Evolutionary conservation across 208 protist species (phyloP).

Genomic region (Acanthamoeba polyphaga): DNA sequence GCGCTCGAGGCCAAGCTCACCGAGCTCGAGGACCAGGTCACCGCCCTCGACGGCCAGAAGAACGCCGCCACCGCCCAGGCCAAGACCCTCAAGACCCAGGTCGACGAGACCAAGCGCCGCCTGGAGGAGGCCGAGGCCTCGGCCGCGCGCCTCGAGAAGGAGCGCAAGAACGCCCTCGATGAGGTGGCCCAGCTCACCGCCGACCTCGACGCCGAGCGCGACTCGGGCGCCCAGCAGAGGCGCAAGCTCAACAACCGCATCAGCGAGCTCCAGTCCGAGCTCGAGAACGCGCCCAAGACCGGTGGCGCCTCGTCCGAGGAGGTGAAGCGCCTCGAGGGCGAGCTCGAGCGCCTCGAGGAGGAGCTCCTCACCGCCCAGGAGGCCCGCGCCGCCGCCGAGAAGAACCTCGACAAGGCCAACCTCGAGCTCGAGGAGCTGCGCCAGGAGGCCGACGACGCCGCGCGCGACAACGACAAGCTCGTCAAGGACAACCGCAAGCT

Average conservation of each 20-base stretch:
- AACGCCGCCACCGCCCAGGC: constrained; percentile 1
- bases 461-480: constrained; percentile 2
- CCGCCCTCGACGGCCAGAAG: constrained; percentile 75
- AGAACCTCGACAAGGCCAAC: constrained; percentile 71
- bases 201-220: constrained; percentile 78
- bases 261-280: neutral
- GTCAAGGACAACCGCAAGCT: constrained; percentile 37
- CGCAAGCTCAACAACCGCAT: constrained; percentile 78
- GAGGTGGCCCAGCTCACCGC: constrained; percentile 64
- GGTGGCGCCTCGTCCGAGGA: constrained; percentile 61
- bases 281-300: constrained; percentile 64
- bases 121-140: constrained; percentile 32
- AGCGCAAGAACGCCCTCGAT: neutral
- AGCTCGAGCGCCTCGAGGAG: constrained; percentile 73
- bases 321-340: constrained; percentile 76
- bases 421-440: constrained; percentile 8
- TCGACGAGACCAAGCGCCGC: constrained; percentile 53
- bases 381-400: constrained; percentile 54
- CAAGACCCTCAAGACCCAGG: constrained; percentile 49
- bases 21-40: constrained; percentile 80
- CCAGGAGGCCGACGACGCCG: constrained; percentile 28
- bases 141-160: constrained; percentile 22
- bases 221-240: constrained; percentile 69
- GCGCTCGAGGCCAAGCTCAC: constrained; percentile 80
- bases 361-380: constrained; percentile 78